A percentile compares a stretch with the other conserved stretches of the same genome.
phyloP scores from a whole-genome alignment of 495 filamentous ascomycete species.

The Penicillium cataractarum region DNA sequence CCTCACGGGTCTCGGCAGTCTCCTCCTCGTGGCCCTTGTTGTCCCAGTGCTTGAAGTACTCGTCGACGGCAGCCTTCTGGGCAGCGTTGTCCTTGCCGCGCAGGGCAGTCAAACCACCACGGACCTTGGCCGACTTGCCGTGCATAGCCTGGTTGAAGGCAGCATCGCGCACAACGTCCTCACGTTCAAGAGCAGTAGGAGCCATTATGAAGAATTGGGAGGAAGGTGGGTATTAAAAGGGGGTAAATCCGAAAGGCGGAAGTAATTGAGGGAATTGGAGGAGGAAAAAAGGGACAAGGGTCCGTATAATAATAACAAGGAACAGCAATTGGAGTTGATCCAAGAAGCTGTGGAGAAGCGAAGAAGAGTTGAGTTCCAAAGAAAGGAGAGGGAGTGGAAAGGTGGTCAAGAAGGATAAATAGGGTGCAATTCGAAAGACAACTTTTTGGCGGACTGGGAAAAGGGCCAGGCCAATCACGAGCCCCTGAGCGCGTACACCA shows the following conservation, averaged over 20 bases:
- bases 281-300: conserved; percentile 27
- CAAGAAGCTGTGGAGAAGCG: conserved; percentile 23
- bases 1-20: conserved; percentile 80
- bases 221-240: conserved; percentile 29
- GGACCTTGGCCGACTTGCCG: conserved; percentile 73
- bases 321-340: conserved; percentile 5
- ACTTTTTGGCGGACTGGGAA: conserved; percentile 15
- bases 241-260: conserved; percentile 20
- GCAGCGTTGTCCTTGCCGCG: conserved; percentile 79
- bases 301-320: conserved; percentile 4
- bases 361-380: conserved; percentile 5
- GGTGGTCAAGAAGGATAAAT: conserved; percentile 11
- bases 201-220: conserved; percentile 59
- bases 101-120: conserved; percentile 81
- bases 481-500: conserved; percentile 17
- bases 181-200: conserved; percentile 73
- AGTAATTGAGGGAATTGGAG: conserved; percentile 16
- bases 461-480: conserved; percentile 27
- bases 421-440: conserved; percentile 9
- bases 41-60: conserved; percentile 99
- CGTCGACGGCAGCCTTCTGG: conserved; percentile 87
- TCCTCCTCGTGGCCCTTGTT: conserved; percentile 80
- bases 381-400: conserved; percentile 9
- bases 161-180: conserved; percentile 89
- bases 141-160: conserved; percentile 92